These are phyloP conservation scores for Hyphopichia fennica DNA, from an alignment of 1,139 yeast genomes.

Conservation along the genomic window DNA sequence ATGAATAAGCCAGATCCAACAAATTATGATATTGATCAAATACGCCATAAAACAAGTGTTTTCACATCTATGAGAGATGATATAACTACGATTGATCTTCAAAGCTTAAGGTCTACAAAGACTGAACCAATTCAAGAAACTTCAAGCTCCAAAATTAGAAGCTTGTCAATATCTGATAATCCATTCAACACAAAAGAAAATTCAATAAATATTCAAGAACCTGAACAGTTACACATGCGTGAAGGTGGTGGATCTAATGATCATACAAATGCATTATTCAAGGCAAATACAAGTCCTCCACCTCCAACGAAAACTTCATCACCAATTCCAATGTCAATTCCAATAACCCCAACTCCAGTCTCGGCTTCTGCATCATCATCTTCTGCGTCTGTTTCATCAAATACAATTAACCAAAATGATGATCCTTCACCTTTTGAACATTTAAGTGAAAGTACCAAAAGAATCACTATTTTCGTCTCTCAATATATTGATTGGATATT, in stretches of 20 bases:
- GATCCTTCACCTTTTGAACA: slow-evolving; percentile 4
- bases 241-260: slow-evolving; percentile 1
- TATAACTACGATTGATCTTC: slow-evolving; percentile 36
- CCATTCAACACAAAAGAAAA: slow-evolving; percentile 14
- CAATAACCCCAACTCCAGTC: not conserved
- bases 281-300: slow-evolving; percentile 1
- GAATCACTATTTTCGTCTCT: slow-evolving; percentile 39
- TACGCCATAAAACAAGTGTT: slow-evolving; percentile 6
- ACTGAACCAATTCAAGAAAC: slow-evolving; percentile 11
- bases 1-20: slow-evolving; percentile 12
- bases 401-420: not conserved
- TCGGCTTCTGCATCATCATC: slow-evolving; percentile 2
- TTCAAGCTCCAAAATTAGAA: slow-evolving; percentile 1
- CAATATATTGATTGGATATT: slow-evolving; percentile 58
- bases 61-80: slow-evolving; percentile 35
- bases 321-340: not conserved
- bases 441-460: slow-evolving; percentile 15
- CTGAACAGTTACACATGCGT: slow-evolving; percentile 17
- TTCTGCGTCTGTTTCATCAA: not conserved
- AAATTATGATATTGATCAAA: slow-evolving; percentile 4
- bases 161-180: slow-evolving; percentile 13
- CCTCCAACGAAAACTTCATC: not conserved
- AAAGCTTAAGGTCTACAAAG: slow-evolving; percentile 17
- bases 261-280: not conserved
- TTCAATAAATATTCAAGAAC: slow-evolving; percentile 12